Evolutionary conservation across 2,329 filamentous ascomycete species (phyloP).

Genomic region (Phialophora expanda): DNA sequence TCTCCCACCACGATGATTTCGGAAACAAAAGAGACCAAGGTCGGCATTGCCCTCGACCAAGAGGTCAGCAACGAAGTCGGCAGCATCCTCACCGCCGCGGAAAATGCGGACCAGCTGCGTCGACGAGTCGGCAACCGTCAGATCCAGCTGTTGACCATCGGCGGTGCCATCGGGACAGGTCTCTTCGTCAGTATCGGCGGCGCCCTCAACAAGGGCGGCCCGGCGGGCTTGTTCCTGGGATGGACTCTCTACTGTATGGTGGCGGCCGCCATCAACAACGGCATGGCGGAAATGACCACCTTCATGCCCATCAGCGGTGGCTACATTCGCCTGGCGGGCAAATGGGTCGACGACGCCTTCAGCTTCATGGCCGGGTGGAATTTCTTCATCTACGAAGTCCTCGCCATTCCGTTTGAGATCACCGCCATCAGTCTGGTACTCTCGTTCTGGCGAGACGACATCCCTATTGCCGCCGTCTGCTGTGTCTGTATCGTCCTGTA

Average conservation of each 20-base stretch:
- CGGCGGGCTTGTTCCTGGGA: slow-evolving; percentile 44
- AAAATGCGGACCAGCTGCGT: slow-evolving; percentile 1
- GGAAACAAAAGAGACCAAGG: no score
- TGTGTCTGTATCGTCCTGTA: slow-evolving; percentile 56
- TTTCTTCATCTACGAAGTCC: slow-evolving; percentile 52
- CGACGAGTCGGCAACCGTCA: slow-evolving; percentile 6
- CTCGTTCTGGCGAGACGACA: no score
- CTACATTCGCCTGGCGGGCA: slow-evolving; percentile 46
- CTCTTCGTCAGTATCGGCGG: slow-evolving; percentile 46
- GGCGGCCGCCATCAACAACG: slow-evolving; percentile 37
- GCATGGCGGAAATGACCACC: slow-evolving; percentile 51
- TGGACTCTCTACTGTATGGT: slow-evolving; percentile 30
- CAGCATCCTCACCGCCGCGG: neutral
- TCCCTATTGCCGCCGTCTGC: no score
- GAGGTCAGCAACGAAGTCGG: no score
- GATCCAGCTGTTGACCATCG: slow-evolving; percentile 35
- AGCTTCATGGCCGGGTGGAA: slow-evolving; percentile 54
- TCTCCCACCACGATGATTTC: no score
- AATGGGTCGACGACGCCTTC: slow-evolving; percentile 50
- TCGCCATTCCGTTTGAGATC: slow-evolving; percentile 58
- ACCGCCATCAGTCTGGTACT: slow-evolving; percentile 58
- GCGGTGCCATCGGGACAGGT: slow-evolving; percentile 46
- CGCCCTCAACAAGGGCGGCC: slow-evolving; percentile 44
- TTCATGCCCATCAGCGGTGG: slow-evolving; percentile 48
- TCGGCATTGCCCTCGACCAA: no score